Evolutionary conservation across 352 stramenopile species (phyloP).

Genomic region (Elongisporangium anandrum): DNA sequence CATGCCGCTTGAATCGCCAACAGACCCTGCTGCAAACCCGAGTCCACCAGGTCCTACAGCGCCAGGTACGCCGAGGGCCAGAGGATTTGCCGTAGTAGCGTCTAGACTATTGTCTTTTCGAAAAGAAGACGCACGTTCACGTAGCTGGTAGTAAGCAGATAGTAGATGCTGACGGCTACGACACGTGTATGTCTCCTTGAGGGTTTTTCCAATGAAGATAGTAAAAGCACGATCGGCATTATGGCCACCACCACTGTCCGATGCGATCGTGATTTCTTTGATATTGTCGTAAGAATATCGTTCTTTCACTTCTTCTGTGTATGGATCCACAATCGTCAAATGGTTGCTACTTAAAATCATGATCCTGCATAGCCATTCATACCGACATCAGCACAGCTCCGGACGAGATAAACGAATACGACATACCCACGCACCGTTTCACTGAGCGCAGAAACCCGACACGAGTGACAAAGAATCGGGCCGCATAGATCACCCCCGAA

Average conservation of each 20-base stretch:
- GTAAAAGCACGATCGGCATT: slow-evolving; percentile 76
- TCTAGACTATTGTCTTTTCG: slow-evolving; percentile 53
- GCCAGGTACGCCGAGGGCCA: slow-evolving; percentile 1
- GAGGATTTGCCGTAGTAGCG: slow-evolving; percentile 31
- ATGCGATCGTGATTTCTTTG: slow-evolving; percentile 81
- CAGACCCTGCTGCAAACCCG: not conserved
- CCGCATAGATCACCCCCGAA: slow-evolving; percentile 77
- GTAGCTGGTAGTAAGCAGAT: slow-evolving; percentile 82
- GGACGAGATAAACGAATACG: slow-evolving; percentile 2
- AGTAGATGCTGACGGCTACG: slow-evolving; percentile 78
- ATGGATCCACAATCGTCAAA: slow-evolving; percentile 80
- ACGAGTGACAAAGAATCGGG: slow-evolving; percentile 83
- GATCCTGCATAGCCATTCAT: slow-evolving; percentile 23
- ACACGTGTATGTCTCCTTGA: slow-evolving; percentile 86
- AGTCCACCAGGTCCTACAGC: not conserved
- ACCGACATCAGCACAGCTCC: slow-evolving; percentile 7
- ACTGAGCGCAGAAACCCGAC: slow-evolving; percentile 76
- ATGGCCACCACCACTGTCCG: slow-evolving; percentile 48
- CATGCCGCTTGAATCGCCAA: slow-evolving; percentile 45
- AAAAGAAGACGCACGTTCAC: slow-evolving; percentile 73
- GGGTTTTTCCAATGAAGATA: slow-evolving; percentile 81
- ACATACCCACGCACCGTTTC: slow-evolving; percentile 31
- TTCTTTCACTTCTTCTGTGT: slow-evolving; percentile 84
- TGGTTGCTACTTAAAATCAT: slow-evolving; percentile 81
- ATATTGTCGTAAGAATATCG: slow-evolving; percentile 86